Evolutionary conservation across 176 grass and related monocot genomes (phyloP), one percentile per base, ranked within the genome.

Genomic region (Avena insularis): DNA sequence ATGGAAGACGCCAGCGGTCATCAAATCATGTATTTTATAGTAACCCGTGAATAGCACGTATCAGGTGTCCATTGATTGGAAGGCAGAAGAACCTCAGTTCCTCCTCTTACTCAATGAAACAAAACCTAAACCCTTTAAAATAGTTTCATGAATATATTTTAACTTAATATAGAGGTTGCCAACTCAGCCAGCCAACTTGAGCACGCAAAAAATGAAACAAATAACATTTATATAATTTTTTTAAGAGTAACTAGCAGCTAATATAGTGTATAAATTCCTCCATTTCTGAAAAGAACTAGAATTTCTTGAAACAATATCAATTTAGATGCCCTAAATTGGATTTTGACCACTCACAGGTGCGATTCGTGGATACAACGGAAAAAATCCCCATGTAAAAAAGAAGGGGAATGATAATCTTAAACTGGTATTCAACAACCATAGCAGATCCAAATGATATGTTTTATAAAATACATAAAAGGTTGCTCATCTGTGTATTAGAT

Each of bases 11-110:
- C 43, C 40, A 36, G 38, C 31, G 25, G 79, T 17, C 38, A 78
- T 68, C 8, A 43, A 88, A 83, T 66, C 31, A 5, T 57, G 48
- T 77, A n/a, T 71, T 48, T 31, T 51, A 72, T 47, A 87, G 54
- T 75, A 81, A 8, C 56, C 56, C 31, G 2, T 38, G 29, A 74
- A 75, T 51, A 75, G 47, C 12, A 51, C 47, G 47, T 15, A 74
- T 74, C 45, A 74, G n/a, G n/a, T 12, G 11, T 74, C 46, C 46
- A 29, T 16, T 75, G 72, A 75, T 15, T 25, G 71, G 46, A 50
- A 74, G 71, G 71, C 8, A 74, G 45, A 68, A 36, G 13, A 49
- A 49, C 2, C 45, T 15, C 12, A 15, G 71, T 27, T 74, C n/a
- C 71, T 68, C 64, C 31, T 50, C 20, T 74, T 74, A 74, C 45